A percentile compares a stretch with the other conserved stretches of the same genome.
These are phyloP conservation scores for Aspergillus cavernicola DNA, from an alignment of 495 filamentous ascomycete species.

Conservation along the genomic window DNA sequence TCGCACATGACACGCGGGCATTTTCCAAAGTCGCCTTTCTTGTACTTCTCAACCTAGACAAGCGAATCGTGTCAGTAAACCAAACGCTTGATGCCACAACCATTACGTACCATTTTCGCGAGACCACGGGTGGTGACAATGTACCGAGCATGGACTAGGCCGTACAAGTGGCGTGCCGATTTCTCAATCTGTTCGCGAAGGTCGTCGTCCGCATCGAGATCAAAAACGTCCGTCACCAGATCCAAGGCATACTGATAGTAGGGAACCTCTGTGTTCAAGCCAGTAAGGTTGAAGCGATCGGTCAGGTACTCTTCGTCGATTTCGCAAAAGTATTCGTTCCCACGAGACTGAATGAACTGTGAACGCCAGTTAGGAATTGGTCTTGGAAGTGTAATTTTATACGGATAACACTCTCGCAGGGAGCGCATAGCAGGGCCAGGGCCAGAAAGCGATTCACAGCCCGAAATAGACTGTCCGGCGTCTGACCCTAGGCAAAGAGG, in stretches of 20 bases:
- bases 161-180: slow-evolving; percentile 93
- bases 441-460: neutral
- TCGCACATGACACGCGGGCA: slow-evolving; percentile 94
- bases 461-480: neutral
- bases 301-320: slow-evolving; percentile 99
- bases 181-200: slow-evolving; percentile 98
- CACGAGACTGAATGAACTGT: slow-evolving; percentile 94
- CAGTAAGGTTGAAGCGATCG: slow-evolving; percentile 97
- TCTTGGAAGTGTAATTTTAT: neutral
- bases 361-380: slow-evolving; percentile 18
- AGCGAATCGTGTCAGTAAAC: slow-evolving; percentile 9
- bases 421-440: neutral
- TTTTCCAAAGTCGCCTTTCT: slow-evolving; percentile 96
- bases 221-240: slow-evolving; percentile 99
- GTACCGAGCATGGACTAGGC: slow-evolving; percentile 92
- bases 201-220: slow-evolving; percentile 97
- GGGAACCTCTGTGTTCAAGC: slow-evolving; percentile 92
- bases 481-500: neutral
- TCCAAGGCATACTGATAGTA: slow-evolving; percentile 99
- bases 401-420: neutral
- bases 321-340: slow-evolving; percentile 99
- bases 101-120: slow-evolving; percentile 78
- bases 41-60: slow-evolving; percentile 91
- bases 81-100: neutral
- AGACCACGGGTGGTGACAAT: slow-evolving; percentile 94